These are phyloP conservation scores for Chlorella sp. DNA, from an alignment of 139 green algal genomes.

Conservation along the genomic window DNA sequence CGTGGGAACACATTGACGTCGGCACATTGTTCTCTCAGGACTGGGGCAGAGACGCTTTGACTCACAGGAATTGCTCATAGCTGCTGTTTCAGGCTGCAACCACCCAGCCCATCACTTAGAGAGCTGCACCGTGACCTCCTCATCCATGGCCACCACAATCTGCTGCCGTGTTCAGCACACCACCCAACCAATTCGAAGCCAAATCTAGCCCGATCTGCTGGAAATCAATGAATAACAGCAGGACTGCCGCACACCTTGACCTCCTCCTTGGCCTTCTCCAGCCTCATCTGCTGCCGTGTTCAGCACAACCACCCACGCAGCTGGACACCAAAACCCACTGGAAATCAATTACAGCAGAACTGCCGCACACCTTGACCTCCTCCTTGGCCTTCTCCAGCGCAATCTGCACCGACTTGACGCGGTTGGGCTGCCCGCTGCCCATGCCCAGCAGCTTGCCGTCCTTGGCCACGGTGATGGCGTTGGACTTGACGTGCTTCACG, in stretches of 20 bases:
- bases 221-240: no score
- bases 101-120: no score
- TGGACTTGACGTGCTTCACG: constrained; percentile 99
- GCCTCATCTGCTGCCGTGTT: constrained; percentile 84
- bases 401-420: constrained; percentile 95
- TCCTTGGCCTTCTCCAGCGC: constrained; percentile 95
- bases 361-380: constrained; percentile 69
- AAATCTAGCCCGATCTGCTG: no score
- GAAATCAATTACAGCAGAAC: no score
- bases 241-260: not conserved
- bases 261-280: constrained; percentile 95
- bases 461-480: constrained; percentile 99
- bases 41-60: no score
- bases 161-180: no score
- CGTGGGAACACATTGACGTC: no score
- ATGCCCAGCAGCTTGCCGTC: constrained; percentile 94
- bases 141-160: constrained; percentile 96
- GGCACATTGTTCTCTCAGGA: no score
- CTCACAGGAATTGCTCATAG: no score
- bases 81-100: no score
- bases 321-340: not conserved
- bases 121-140: no score
- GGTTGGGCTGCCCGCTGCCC: constrained; percentile 98
- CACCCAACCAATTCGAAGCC: not conserved
- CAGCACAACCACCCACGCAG: no score